These are phyloP conservation scores for Ettlia oleoabundans DNA, from an alignment of 139 green algal species.

Conservation along the genomic window DNA sequence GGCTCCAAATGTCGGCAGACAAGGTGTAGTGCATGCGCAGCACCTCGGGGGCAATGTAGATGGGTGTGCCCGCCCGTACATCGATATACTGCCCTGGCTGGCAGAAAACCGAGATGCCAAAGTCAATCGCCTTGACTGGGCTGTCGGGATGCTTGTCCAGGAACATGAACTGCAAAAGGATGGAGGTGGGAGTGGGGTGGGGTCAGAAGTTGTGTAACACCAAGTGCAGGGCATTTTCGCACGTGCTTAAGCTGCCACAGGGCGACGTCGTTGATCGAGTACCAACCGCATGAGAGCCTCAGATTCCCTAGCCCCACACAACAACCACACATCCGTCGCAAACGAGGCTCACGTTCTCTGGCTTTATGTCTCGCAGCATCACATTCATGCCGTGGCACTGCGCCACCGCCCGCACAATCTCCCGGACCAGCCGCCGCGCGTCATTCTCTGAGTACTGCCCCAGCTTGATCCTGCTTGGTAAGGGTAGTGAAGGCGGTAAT, in stretches of 20 bases:
- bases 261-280: too few relatives aligned
- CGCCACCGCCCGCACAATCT: constrained; percentile 68
- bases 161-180: constrained; percentile 67
- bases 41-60: constrained; percentile 67
- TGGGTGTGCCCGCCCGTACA: constrained; percentile 54
- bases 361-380: constrained; percentile 81
- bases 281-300: too few relatives aligned
- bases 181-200: not conserved
- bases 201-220: too few relatives aligned
- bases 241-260: too few relatives aligned
- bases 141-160: constrained; percentile 47
- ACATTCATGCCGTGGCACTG: constrained; percentile 77
- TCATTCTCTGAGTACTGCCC: constrained; percentile 57
- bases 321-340: too few relatives aligned
- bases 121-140: constrained; percentile 82
- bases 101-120: constrained; percentile 72
- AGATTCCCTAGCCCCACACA: too few relatives aligned
- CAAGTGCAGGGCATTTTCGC: too few relatives aligned
- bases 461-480: constrained; percentile 29
- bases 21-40: constrained; percentile 82
- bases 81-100: constrained; percentile 50
- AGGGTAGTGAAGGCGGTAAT: not conserved
- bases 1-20: constrained; percentile 88
- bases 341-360: constrained; percentile 73
- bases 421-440: constrained; percentile 53